Evolutionary conservation across 176 grass and related monocot species (phyloP).

Genomic region (Dactylis glomerata): DNA sequence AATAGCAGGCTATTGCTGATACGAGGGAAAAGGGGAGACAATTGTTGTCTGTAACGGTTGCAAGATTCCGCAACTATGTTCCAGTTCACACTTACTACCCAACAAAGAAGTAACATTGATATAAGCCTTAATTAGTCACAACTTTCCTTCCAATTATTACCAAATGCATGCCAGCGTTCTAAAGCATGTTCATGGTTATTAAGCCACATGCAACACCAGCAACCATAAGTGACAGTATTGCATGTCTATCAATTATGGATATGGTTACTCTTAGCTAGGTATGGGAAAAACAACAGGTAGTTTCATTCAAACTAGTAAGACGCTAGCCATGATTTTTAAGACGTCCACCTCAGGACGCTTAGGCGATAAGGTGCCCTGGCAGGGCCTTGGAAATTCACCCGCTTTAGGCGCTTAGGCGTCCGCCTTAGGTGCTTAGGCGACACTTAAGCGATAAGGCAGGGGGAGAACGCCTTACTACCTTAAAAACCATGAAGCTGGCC

Average conservation of each 20-base stretch:
- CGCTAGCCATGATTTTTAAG: no score
- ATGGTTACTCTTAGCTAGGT: not conserved
- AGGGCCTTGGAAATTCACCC: no score
- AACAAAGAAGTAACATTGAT: not conserved
- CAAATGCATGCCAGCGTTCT: not conserved
- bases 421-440: no score
- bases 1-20: constrained; percentile 10
- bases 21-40: not conserved
- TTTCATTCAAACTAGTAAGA: not conserved
- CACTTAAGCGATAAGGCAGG: no score
- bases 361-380: no score
- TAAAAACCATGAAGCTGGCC: not conserved
- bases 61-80: constrained; percentile 4
- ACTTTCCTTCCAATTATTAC: not conserved
- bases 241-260: not conserved
- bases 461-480: no score
- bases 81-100: not conserved
- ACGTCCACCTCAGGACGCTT: no score
- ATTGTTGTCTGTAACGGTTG: not conserved
- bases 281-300: not conserved
- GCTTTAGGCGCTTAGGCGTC: no score
- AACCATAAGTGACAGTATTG: not conserved
- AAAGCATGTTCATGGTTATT: not conserved
- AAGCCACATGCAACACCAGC: not conserved
- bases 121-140: not conserved